Conservation (phyloP, 2,329 filamentous ascomycete genomes). For the Coleophoma eucalyptorum region DNA sequence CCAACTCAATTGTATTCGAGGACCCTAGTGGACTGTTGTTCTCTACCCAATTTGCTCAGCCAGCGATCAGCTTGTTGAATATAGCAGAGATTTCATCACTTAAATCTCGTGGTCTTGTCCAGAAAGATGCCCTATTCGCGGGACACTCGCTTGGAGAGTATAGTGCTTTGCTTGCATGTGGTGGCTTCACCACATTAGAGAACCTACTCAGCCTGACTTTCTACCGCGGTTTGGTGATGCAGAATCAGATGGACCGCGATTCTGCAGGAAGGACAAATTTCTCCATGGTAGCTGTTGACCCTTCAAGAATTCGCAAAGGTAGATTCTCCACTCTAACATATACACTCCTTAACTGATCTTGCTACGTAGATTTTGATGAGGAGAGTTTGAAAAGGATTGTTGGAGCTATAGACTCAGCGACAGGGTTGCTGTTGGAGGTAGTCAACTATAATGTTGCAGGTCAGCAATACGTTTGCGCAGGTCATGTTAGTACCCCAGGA, state of each 20-base stretch:
- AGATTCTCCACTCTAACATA: neutral
- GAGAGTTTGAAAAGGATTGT: conserved; percentile 8
- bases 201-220: conserved; percentile 23
- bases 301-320: conserved; percentile 13
- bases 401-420: conserved; percentile 15
- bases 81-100: conserved; percentile 25
- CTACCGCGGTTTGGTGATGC: conserved; percentile 30
- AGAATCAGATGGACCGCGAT: conserved; percentile 25
- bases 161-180: conserved; percentile 22
- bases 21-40: conserved; percentile 25
- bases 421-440: conserved; percentile 25
- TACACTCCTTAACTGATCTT: neutral
- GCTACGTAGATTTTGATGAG: neutral
- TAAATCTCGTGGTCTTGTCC: conserved; percentile 21
- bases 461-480: conserved; percentile 33
- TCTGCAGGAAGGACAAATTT: conserved; percentile 19
- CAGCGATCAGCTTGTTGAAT: conserved; percentile 27
- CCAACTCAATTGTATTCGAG: conserved; percentile 24
- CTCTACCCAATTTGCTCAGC: conserved; percentile 32
- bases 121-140: conserved; percentile 12
- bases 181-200: conserved; percentile 24
- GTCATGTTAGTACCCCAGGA: conserved; percentile 10
- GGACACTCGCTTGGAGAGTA: conserved; percentile 32
- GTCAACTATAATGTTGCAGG: conserved; percentile 30
- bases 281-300: conserved; percentile 28